Evolutionary conservation across 768 basidiomycete species (phyloP).

Genomic region (Mycena albidolilacea): DNA sequence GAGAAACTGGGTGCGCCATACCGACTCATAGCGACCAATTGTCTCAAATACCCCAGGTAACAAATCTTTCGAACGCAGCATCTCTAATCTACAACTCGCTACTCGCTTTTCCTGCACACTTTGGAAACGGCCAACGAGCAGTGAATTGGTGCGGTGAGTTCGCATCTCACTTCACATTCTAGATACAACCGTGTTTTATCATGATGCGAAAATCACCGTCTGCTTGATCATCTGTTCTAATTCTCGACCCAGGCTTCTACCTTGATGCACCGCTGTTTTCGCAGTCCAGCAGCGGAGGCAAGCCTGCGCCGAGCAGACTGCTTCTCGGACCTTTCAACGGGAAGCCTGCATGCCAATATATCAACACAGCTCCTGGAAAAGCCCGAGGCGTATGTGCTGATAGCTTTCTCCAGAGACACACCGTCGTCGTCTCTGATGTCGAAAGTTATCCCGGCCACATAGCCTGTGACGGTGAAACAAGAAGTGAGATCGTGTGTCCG

Average conservation of each 20-base stretch:
- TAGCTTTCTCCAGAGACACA: slow-evolving; percentile 70
- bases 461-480: slow-evolving; percentile 92
- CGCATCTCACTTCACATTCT: slow-evolving; percentile 6
- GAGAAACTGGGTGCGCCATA: slow-evolving; percentile 78
- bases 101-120: slow-evolving; percentile 74
- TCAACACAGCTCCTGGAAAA: slow-evolving; percentile 62
- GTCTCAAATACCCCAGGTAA: slow-evolving; percentile 63
- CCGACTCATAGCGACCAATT: slow-evolving; percentile 5
- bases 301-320: slow-evolving; percentile 50
- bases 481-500: slow-evolving; percentile 92
- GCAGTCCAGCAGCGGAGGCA: slow-evolving; percentile 44
- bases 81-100: slow-evolving; percentile 87
- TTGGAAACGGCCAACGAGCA: slow-evolving; percentile 73
- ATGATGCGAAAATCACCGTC: slow-evolving; percentile 1
- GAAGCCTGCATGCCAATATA: slow-evolving; percentile 92
- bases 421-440: slow-evolving; percentile 84
- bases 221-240: slow-evolving; percentile 40
- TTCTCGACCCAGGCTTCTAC: slow-evolving; percentile 81
- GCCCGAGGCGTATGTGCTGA: slow-evolving; percentile 90
- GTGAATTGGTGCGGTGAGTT: slow-evolving; percentile 95
- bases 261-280: slow-evolving; percentile 78
- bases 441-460: slow-evolving; percentile 92
- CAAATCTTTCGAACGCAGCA: slow-evolving; percentile 90
- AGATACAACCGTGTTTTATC: slow-evolving; percentile 9
- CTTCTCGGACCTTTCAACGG: slow-evolving; percentile 91